These are phyloP conservation scores for Spiraea crenata DNA, from an alignment of 331 rosid species.

Conservation along the genomic window DNA sequence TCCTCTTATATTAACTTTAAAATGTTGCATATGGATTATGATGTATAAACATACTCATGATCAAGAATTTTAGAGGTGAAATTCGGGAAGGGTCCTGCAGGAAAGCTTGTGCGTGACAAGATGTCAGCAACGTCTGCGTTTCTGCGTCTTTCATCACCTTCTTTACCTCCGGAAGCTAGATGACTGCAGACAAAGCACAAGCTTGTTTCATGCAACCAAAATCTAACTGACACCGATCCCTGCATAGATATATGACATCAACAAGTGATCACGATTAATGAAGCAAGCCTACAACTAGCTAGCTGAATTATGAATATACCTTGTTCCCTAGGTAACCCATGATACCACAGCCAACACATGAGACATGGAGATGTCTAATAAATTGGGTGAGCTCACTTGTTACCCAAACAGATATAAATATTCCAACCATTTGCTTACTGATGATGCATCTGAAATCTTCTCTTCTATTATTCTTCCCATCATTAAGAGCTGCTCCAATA, in stretches of 20 bases:
- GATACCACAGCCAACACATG: slow-evolving; percentile 22
- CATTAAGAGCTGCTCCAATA: slow-evolving; percentile 9
- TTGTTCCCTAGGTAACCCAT: slow-evolving; percentile 23
- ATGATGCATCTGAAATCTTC: slow-evolving; percentile 11
- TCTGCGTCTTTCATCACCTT: slow-evolving; percentile 10
- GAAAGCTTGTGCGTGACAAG: slow-evolving; percentile 15
- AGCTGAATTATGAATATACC: background rate
- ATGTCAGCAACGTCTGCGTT: slow-evolving; percentile 6
- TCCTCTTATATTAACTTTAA: too few relatives aligned
- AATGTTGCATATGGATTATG: too few relatives aligned
- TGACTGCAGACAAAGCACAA: slow-evolving; percentile 23
- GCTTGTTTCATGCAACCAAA: slow-evolving; percentile 20
- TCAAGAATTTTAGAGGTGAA: slow-evolving; percentile 15
- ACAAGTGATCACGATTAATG: background rate
- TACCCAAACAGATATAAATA: slow-evolving; percentile 15
- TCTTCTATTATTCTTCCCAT: background rate
- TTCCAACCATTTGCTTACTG: slow-evolving; percentile 22
- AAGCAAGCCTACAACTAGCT: background rate
- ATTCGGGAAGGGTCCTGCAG: background rate
- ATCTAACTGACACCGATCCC: slow-evolving; percentile 22
- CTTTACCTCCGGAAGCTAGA: slow-evolving; percentile 19
- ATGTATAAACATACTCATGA: slow-evolving; percentile 7
- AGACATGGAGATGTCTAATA: slow-evolving; percentile 12
- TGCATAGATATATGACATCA: background rate
- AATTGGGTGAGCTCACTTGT: slow-evolving; percentile 5